Conservation (phyloP, 768 basidiomycete species). For the Boletus sp. region DNA sequence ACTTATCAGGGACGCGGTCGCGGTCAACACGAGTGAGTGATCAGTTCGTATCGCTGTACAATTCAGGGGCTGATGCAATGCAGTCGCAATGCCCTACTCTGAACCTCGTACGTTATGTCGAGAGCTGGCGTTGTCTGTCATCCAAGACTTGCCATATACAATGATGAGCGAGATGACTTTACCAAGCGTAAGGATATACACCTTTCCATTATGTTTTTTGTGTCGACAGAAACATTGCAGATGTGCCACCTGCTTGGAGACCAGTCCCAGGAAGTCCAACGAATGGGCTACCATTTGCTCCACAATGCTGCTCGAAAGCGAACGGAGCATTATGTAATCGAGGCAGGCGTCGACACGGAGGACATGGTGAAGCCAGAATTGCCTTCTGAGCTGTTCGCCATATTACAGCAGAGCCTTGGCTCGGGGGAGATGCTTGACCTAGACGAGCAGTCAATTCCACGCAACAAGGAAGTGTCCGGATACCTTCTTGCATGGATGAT, state of each 20-base stretch:
- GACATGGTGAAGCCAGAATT: constrained; percentile 51
- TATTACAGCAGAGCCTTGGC: constrained; percentile 52
- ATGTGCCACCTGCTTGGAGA: constrained; percentile 81
- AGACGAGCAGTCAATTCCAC: constrained; percentile 37
- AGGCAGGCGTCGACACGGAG: constrained; percentile 78
- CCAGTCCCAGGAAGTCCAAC: constrained; percentile 61
- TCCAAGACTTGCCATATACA: constrained; percentile 62
- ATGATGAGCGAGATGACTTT: constrained; percentile 65
- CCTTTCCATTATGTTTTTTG: neutral
- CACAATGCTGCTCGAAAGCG: constrained; percentile 65
- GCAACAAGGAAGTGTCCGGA: constrained; percentile 50
- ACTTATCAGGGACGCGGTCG: constrained; percentile 60
- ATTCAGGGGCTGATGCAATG: neutral
- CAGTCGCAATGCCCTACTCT: constrained; percentile 35
- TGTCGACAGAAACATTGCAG: constrained; percentile 37
- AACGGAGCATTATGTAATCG: constrained; percentile 84
- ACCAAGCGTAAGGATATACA: constrained; percentile 46
- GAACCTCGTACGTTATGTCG: constrained; percentile 65
- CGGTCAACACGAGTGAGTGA: constrained; percentile 50
- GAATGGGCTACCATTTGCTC: constrained; percentile 74
- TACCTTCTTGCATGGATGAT: constrained; percentile 88
- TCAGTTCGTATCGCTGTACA: neutral
- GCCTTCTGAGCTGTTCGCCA: constrained; percentile 62
- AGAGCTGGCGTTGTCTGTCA: constrained; percentile 64
- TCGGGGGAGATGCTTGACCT: constrained; percentile 40